Base-by-base conservation (phyloP, 2,329 filamentous ascomycete species). In the Neopestalotiopsis rosae region DNA sequence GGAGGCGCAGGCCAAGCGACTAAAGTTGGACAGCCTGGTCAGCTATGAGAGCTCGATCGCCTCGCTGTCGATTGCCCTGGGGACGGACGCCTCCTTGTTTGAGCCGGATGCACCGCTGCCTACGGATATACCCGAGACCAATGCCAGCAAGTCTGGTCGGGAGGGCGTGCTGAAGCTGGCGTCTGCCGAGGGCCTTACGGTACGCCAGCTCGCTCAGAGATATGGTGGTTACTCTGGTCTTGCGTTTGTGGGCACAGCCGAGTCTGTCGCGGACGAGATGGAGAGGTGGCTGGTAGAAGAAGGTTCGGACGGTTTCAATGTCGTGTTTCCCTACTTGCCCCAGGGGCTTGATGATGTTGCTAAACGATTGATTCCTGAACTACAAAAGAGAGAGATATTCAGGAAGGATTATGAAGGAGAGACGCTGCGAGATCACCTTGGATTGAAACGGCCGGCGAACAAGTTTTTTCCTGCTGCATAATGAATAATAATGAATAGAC, bases 21-120 rank as follows among this genome's bases (percentile, higher is more conserved):
- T 87, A 2, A 77, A 82, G 67, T 74, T 88, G 3, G 85, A 88
- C 69, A 85, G 83, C 68, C 73, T 87, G 4, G 85, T 88, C 2
- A 84, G 87, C 73, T 87, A 87, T 61, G 85, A 88, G 61, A 87
- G 83, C 71, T 82, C 83, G 3, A 86, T 89, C 70, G 84, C 85
- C 0, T 87, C 85, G 1, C 74, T 88, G 52, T 87, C 85, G 0
- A 79, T 87, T 42, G 71, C 77, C 0, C 78, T 88, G 1, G 86
- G 85, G 1, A 77, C 78, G 0, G 85, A 88, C 76, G 84, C 79
- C 1, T 83, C 84, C 1, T 76, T 69, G 0, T 83, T 85, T 38
- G 85, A 87, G 63, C 85, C 84, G 0, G 85, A 88, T 71, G 80
- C 75, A 0, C 83, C 82, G 0, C 75, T 89, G 5, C 86, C 86